These are phyloP conservation scores for Ascochyta lentis DNA, from an alignment of 2,329 filamentous ascomycete genomes.

Conservation along the genomic window DNA sequence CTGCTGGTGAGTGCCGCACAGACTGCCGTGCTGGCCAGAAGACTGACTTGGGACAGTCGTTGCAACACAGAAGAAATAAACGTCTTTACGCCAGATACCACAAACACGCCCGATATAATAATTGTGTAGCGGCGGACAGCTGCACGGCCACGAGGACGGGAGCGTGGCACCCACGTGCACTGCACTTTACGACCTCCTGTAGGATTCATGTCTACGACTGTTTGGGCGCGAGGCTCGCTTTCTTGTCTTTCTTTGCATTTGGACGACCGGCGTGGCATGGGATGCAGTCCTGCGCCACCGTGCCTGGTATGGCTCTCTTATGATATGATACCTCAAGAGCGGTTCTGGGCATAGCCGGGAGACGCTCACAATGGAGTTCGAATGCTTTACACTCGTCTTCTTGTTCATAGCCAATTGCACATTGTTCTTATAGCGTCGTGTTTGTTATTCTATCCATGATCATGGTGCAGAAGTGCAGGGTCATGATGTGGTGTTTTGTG, in stretches of 20 bases:
- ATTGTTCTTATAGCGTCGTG: slow-evolving; percentile 5
- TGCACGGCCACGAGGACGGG: slow-evolving; percentile 28
- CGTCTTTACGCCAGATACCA: slow-evolving; percentile 33
- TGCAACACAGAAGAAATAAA: slow-evolving; percentile 34
- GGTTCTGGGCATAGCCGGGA: slow-evolving; percentile 35
- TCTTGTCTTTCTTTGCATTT: slow-evolving; percentile 48
- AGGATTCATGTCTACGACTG: slow-evolving; percentile 45
- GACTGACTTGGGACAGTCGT: slow-evolving; percentile 34
- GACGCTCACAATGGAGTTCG: slow-evolving; percentile 46
- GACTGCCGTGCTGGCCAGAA: too few relatives aligned
- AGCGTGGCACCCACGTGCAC: slow-evolving; percentile 34
- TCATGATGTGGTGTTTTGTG: not conserved
- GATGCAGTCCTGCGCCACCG: slow-evolving; percentile 23
- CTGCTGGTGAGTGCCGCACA: slow-evolving; percentile 71
- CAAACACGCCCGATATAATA: slow-evolving; percentile 40
- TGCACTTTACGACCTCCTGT: slow-evolving; percentile 38
- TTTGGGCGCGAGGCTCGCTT: slow-evolving; percentile 45
- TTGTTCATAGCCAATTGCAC: slow-evolving; percentile 31
- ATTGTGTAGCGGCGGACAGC: slow-evolving; percentile 30
- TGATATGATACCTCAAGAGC: slow-evolving; percentile 34
- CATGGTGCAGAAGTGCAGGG: not conserved
- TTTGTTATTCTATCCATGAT: not conserved
- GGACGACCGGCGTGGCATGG: slow-evolving; percentile 34
- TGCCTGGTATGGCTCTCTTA: slow-evolving; percentile 25
- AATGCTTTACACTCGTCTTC: slow-evolving; percentile 29